These are phyloP conservation scores for Xanthoceras sorbifolium DNA, from an alignment of 345 rosid genomes.

Conservation along the genomic window DNA sequence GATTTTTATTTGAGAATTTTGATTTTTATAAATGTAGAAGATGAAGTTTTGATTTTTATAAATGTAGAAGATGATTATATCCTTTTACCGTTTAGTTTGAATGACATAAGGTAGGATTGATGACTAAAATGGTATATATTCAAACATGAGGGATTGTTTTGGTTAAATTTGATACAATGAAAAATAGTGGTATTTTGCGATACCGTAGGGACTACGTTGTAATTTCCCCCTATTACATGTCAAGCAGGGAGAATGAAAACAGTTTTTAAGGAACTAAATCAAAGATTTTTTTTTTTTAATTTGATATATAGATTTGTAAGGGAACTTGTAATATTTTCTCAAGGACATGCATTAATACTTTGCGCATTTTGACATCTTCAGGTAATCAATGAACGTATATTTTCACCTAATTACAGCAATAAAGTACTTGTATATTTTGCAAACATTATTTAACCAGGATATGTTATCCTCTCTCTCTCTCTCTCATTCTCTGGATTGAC, in stretches of 20 bases:
- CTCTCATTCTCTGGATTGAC: not conserved
- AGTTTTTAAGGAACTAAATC: not conserved
- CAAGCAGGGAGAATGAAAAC: not conserved
- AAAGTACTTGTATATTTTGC: not conserved
- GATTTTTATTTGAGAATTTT: no score
- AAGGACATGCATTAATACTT: slow-evolving; percentile 1
- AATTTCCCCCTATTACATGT: no score
- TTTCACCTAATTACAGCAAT: not conserved
- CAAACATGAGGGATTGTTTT: no score
- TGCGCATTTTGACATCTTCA: slow-evolving; percentile 2
- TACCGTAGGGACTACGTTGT: no score
- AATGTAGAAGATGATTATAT: no score
- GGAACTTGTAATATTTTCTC: not conserved
- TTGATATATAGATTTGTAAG: not conserved
- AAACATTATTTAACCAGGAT: not conserved
- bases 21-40: no score
- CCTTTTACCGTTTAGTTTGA: no score
- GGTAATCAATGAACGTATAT: not conserved
- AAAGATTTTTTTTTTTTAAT: not conserved
- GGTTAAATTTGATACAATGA: no score
- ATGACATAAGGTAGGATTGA: no score
- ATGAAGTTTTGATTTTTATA: no score
- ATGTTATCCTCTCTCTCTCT: not conserved
- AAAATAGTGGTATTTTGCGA: no score
- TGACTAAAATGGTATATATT: no score